Conservation (phyloP, 176 grass and related monocot genomes). For the Oryza glaberrima region DNA sequence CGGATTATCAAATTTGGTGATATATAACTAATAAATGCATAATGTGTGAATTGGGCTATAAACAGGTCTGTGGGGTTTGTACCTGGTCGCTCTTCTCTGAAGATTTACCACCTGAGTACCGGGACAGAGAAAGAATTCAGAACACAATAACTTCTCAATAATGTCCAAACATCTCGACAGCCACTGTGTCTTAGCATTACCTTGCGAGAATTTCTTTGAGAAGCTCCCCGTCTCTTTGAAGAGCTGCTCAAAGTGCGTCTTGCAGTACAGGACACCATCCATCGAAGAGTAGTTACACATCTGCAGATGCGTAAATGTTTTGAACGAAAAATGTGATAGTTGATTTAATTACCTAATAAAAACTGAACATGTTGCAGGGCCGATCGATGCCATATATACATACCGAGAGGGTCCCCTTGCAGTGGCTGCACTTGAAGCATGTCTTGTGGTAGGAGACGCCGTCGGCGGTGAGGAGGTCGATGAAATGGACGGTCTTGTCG, state of each 20-base stretch:
- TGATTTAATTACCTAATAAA: neutral
- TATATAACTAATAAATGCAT: neutral
- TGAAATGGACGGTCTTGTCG: conserved; percentile 97
- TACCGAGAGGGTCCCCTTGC: conserved; percentile 90
- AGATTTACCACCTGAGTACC: conserved; percentile 49
- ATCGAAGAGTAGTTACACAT: conserved; percentile 95
- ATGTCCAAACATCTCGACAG: neutral
- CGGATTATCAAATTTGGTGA: neutral
- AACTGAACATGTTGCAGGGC: neutral
- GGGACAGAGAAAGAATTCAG: conserved; percentile 1
- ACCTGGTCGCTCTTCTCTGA: conserved; percentile 71
- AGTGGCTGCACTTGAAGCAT: conserved; percentile 91
- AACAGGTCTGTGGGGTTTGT: conserved; percentile 5
- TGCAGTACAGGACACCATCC: conserved; percentile 97
- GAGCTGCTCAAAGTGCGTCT: conserved; percentile 95
- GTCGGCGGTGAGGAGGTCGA: conserved; percentile 88
- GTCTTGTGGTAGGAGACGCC: conserved; percentile 74
- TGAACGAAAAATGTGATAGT: neutral
- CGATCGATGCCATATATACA: neutral
- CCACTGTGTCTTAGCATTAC: conserved; percentile 29
- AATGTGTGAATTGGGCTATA: neutral
- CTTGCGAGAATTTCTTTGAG: conserved; percentile 73
- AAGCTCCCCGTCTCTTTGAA: conserved; percentile 94
- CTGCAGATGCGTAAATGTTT: conserved; percentile 32
- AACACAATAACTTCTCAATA: neutral